Conservation (phyloP, 176 grass and related monocot genomes). For the Raddia distichophylla region DNA sequence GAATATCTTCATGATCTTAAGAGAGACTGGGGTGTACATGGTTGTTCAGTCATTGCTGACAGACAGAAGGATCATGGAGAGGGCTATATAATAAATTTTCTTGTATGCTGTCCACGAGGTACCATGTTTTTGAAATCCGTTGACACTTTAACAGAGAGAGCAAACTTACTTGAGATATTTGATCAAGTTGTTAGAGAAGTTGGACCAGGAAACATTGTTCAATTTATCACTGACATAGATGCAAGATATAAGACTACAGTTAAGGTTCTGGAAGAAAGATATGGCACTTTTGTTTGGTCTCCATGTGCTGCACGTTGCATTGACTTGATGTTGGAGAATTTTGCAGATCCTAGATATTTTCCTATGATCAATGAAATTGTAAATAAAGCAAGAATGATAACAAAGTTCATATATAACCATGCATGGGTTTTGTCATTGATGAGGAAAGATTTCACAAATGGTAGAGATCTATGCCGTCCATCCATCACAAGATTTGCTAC, state of each 20-base stretch:
- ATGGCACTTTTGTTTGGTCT: conserved; percentile 60
- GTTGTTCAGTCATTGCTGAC: conserved; percentile 69
- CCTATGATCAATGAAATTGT: conserved; percentile 55
- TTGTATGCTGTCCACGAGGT: conserved; percentile 47
- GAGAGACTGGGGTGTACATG: conserved; percentile 48
- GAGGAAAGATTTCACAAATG: conserved; percentile 69
- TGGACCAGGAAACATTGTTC: conserved; percentile 53
- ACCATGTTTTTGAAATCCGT: conserved; percentile 65
- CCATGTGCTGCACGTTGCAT: conserved; percentile 60
- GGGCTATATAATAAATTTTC: conserved; percentile 56
- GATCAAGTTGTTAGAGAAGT: conserved; percentile 63
- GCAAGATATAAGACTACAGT: conserved; percentile 41
- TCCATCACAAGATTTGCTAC: conserved; percentile 59
- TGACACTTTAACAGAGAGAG: conserved; percentile 48
- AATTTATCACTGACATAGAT: conserved; percentile 56
- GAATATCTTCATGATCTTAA: conserved; percentile 54
- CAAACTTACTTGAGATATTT: conserved; percentile 56
- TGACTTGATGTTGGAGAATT: conserved; percentile 67
- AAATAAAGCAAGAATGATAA: conserved; percentile 59
- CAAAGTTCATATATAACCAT: conserved; percentile 64
- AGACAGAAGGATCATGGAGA: conserved; percentile 39
- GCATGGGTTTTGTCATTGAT: conserved; percentile 64
- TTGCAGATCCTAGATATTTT: conserved; percentile 61
- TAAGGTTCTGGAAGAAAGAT: conserved; percentile 47
- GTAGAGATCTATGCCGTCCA: conserved; percentile 57